These are phyloP conservation scores for Arthrobotrys sphaeroides DNA, from an alignment of 2,329 filamentous ascomycete species.

Conservation along the genomic window DNA sequence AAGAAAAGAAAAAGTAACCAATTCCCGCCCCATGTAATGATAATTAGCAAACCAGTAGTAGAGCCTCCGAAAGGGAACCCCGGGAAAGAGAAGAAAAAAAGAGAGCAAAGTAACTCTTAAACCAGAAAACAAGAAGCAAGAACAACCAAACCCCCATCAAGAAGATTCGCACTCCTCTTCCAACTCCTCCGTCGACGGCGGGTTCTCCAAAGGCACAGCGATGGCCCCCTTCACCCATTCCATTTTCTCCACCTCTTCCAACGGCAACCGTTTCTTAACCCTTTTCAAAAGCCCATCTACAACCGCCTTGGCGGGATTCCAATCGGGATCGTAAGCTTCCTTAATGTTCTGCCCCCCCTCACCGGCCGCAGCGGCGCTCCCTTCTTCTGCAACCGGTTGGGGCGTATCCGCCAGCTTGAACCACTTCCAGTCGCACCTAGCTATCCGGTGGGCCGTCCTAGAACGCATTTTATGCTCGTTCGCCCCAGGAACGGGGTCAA, in stretches of 20 bases:
- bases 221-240: conserved; percentile 83
- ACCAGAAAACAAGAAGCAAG: neutral
- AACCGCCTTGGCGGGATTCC: conserved; percentile 79
- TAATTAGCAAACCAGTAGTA: neutral
- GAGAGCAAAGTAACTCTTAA: neutral
- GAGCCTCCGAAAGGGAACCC: neutral
- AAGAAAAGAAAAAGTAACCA: neutral
- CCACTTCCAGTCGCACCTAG: conserved; percentile 95
- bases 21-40: neutral
- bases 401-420: conserved; percentile 65
- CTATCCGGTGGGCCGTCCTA: conserved; percentile 90
- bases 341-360: conserved; percentile 60
- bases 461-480: conserved; percentile 80
- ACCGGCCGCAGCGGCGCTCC: conserved; percentile 85
- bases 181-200: conserved; percentile 49
- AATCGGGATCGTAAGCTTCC: conserved; percentile 71
- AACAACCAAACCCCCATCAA: neutral
- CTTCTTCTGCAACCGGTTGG: conserved; percentile 68
- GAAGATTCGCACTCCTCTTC: conserved; percentile 36
- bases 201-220: conserved; percentile 57
- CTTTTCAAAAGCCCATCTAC: conserved; percentile 87
- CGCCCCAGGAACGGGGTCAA: conserved; percentile 84
- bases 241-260: conserved; percentile 76
- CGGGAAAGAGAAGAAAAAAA: neutral
- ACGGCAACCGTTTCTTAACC: conserved; percentile 77